phyloP scores from a whole-genome alignment of 1,139 yeast species.

The Lodderomyces jiufengensis region DNA sequence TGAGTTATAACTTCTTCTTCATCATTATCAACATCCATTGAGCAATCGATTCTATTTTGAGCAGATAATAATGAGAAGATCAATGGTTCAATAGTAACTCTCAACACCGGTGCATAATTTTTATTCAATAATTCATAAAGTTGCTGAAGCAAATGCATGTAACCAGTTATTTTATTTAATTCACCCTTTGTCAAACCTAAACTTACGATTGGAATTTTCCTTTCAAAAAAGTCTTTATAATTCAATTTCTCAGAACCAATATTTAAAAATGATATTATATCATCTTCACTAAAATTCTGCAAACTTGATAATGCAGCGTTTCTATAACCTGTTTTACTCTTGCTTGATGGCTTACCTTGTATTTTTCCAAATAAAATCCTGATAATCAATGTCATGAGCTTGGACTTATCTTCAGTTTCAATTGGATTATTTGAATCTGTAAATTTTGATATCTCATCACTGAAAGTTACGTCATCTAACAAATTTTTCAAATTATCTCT shows the following conservation, averaged over 20 bases:
- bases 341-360: constrained; percentile 55
- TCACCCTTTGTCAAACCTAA: constrained; percentile 28
- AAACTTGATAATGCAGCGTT: constrained; percentile 72
- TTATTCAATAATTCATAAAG: constrained; percentile 62
- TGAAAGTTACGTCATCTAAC: constrained; percentile 77
- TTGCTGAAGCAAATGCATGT: constrained; percentile 63
- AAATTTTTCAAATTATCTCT: constrained; percentile 69
- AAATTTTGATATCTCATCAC: constrained; percentile 76
- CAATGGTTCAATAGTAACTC: constrained; percentile 56
- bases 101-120: constrained; percentile 48
- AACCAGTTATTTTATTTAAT: constrained; percentile 65
- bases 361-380: constrained; percentile 86
- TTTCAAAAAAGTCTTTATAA: constrained; percentile 32
- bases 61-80: constrained; percentile 55
- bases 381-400: constrained; percentile 67
- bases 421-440: constrained; percentile 44
- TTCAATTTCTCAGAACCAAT: constrained; percentile 60
- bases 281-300: constrained; percentile 55
- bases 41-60: constrained; percentile 41
- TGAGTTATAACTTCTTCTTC: constrained; percentile 21
- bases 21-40: constrained; percentile 9
- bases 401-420: constrained; percentile 56
- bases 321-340: constrained; percentile 70
- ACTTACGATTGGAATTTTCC: constrained; percentile 12
- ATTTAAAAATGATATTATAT: constrained; percentile 55